Conservation (phyloP, 371 early-diverging fungal species). For the Sporodiniella umbellata region DNA sequence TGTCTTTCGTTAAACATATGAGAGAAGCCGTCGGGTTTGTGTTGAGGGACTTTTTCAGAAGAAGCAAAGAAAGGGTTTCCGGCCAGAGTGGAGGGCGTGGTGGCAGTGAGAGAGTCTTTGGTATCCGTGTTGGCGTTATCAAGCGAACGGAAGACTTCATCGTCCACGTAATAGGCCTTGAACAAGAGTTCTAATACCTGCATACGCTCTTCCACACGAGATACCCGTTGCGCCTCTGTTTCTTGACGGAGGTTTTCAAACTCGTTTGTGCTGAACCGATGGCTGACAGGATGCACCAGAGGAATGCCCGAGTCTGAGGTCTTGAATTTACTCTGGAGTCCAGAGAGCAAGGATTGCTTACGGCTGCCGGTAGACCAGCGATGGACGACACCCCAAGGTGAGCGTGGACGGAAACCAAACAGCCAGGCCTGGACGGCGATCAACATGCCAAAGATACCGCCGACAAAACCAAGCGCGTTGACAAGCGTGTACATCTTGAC, state of each 20-base stretch:
- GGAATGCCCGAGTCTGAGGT: conserved; percentile 40
- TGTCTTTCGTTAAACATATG: conserved; percentile 47
- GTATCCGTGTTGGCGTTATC: conserved; percentile 17
- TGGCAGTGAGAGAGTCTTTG: neutral
- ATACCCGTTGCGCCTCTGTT: conserved; percentile 29
- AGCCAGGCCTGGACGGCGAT: conserved; percentile 43
- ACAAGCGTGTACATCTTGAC: conserved; percentile 47
- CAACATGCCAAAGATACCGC: conserved; percentile 47
- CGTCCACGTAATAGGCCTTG: conserved; percentile 36
- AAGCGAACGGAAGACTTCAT: conserved; percentile 44
- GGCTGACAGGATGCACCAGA: conserved; percentile 44
- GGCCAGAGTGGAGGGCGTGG: neutral
- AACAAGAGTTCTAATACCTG: conserved; percentile 29
- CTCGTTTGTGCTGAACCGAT: conserved; percentile 37
- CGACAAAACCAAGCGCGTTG: conserved; percentile 51
- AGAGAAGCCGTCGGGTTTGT: conserved; percentile 29
- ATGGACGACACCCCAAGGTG: conserved; percentile 53
- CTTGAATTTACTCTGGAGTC: conserved; percentile 40
- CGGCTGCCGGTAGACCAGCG: conserved; percentile 47
- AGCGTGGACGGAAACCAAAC: conserved; percentile 46
- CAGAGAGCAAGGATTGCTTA: conserved; percentile 36
- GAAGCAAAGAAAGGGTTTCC: conserved; percentile 18
- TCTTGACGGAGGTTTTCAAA: conserved; percentile 19
- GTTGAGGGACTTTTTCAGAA: conserved; percentile 16
- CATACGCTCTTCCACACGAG: conserved; percentile 35